Evolutionary conservation across 2,329 filamentous ascomycete genomes (phyloP), one percentile per base, ranked within the genome.

Genomic region (Phyllosticta ampelicida): DNA sequence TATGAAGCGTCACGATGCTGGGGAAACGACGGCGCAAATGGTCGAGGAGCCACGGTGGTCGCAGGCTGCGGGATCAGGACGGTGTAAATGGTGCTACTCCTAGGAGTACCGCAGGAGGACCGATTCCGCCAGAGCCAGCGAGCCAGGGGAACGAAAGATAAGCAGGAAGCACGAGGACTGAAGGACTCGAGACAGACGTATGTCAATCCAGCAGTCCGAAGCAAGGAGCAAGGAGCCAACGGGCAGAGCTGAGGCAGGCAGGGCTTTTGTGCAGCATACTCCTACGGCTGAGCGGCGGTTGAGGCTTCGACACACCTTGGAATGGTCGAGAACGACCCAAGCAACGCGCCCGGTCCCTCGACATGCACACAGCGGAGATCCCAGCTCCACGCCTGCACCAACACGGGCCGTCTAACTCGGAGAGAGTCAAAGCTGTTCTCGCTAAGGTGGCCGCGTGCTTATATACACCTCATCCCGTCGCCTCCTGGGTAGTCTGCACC

Each of bases 261-360:
- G 30, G 30, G 30, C 30, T 36, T 36, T 36, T 36, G 30, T 36
- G 30, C 30, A 16, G 11, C 21, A 57, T n/a, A n/a, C n/a, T n/a
- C n/a, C n/a, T n/a, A n/a, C n/a, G n/a, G n/a, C n/a, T n/a, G 55
- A 28, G 55, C 53, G n/a, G 48, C 55, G 55, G 55, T 50, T 58
- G 55, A 50, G 55, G 36, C 30, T 52, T 50, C 36, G 48, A 48
- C 55, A 29, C 49, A 53, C 55, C 49, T 48, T 53, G 55, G 55
- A 58, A 58, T 58, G 55, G 55, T 53, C 55, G 55, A 58, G 55
- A 58, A 53, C 51, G 21, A 58, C 36, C 51, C 44, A 49, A 53
- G 55, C 28, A 23, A 11, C 49, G 13, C 9, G 21, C 20, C 50
- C 28, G 55, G 51, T 20, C 55, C 55, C 51, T 44, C 36, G 36